These are phyloP conservation scores for Trifolium dubium DNA, from an alignment of 306 rosid genomes.

Conservation along the genomic window DNA sequence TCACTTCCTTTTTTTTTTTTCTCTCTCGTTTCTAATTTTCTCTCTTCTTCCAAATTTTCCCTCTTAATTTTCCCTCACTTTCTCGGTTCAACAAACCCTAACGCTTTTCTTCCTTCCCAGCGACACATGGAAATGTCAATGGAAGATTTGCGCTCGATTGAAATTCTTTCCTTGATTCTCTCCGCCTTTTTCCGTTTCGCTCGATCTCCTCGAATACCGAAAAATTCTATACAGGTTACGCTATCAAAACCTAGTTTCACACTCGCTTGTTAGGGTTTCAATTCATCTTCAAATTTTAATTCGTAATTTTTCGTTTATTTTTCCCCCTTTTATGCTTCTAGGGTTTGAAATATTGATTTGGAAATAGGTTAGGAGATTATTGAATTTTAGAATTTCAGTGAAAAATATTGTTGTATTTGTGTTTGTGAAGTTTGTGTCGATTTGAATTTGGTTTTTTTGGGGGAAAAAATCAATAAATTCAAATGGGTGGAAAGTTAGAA, in stretches of 20 bases:
- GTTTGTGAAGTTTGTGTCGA: conserved; percentile 17
- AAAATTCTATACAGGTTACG: conserved; percentile 57
- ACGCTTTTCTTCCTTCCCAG: conserved; percentile 24
- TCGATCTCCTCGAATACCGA: conserved; percentile 64
- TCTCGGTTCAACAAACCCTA: conserved; percentile 30
- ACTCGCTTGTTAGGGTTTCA: conserved; percentile 46
- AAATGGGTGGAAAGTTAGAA: conserved; percentile 69
- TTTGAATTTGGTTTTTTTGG: conserved; percentile 43
- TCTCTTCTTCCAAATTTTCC: conserved; percentile 30
- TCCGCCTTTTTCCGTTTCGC: conserved; percentile 54
- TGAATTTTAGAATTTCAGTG: conserved; percentile 34
- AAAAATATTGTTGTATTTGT: conserved; percentile 27
- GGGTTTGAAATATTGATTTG: conserved; percentile 44
- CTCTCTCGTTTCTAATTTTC: neutral
- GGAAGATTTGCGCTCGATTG: conserved; percentile 61
- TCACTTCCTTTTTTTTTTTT: neutral
- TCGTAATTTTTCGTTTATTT: conserved; percentile 9
- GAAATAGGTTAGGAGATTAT: conserved; percentile 16
- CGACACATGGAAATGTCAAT: conserved; percentile 73
- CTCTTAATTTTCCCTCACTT: conserved; percentile 36
- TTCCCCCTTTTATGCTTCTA: conserved; percentile 37
- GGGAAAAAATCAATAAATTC: conserved; percentile 39
- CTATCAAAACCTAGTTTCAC: conserved; percentile 56
- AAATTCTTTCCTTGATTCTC: conserved; percentile 54
- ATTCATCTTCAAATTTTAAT: conserved; percentile 24